Evolutionary conservation across 495 filamentous ascomycete genomes (phyloP), one percentile per base, ranked within the genome.

Genomic region (Terfezia boudieri): DNA sequence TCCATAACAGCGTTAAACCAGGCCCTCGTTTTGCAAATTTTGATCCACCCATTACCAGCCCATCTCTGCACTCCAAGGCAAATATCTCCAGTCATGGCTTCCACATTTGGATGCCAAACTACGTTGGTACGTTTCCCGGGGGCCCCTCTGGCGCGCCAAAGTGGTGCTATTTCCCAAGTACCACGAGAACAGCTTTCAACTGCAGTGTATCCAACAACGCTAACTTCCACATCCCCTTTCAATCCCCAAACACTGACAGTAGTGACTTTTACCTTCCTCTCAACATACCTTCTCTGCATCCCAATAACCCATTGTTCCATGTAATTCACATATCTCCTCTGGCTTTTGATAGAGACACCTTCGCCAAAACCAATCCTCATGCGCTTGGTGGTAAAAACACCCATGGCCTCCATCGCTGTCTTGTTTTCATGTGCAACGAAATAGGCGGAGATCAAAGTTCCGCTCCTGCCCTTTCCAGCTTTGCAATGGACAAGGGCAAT

Each of bases 1-100:
- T 96, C 90, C 58, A 95, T 95, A 68, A 80, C 95, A 2, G 81
- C 69, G 61, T 98, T 98, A 69, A 94, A 93, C 90, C 90, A 98
- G 36, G 94, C 83, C 56, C 95, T 87, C 1, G 88, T 86, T 37
- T 95, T 80, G 0, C 86, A 79, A 5, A 88, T 95, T 9, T 94
- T 86, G 79, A 95, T 83, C 12, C 11, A 17, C n/a, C n/a, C 16
- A 23, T 20, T 20, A 17, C n/a, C n/a, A 4, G 49, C 5, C n/a
- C 84, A 77, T 14, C 84, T 75, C 64, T 94, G 86, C 50, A 95
- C 76, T 58, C 83, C 80, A 59, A 98, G 84, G 66, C 93, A 94
- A 58, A 95, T 72, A 63, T 98, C 90, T 56, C 78, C 83, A 38
- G 78, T 82, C 2, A 82, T 80, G 5, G 95, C 67, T 23, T 81